Evolutionary conservation across 345 rosid genomes (phyloP).

Genomic region (Hibiscus mutabilis): DNA sequence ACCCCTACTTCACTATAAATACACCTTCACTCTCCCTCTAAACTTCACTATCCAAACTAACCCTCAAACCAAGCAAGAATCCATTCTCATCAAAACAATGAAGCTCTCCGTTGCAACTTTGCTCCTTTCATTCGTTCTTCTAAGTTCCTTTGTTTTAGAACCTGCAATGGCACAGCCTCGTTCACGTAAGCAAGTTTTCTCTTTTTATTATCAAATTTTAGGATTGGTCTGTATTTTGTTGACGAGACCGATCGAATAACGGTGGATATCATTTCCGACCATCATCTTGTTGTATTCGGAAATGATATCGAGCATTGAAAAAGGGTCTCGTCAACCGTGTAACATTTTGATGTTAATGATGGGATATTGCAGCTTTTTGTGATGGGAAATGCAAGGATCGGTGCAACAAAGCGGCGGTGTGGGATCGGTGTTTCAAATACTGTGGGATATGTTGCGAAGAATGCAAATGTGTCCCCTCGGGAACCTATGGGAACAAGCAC

Average conservation of each 20-base stretch:
- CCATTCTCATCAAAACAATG: conserved; percentile 18
- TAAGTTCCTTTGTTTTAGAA: conserved; percentile 37
- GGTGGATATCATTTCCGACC: too few relatives aligned
- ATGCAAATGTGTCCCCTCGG: conserved; percentile 76
- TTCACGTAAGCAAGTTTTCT: conserved; percentile 5
- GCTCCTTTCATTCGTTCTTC: conserved; percentile 38
- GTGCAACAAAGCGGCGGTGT: conserved; percentile 28
- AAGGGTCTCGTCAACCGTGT: not conserved
- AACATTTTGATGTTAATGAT: not conserved
- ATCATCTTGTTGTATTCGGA: too few relatives aligned
- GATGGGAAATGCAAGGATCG: conserved; percentile 30
- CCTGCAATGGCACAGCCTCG: conserved; percentile 23
- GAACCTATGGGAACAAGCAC: conserved; percentile 59
- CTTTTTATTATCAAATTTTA: too few relatives aligned
- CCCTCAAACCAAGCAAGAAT: not conserved
- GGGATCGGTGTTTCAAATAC: conserved; percentile 60
- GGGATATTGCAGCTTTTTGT: conserved; percentile 19
- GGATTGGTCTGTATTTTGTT: too few relatives aligned
- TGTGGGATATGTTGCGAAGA: conserved; percentile 61
- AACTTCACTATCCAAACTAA: not conserved
- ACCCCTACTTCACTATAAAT: not conserved
- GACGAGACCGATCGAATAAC: too few relatives aligned
- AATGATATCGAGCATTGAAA: too few relatives aligned
- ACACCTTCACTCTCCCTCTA: not conserved
- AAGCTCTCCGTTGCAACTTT: conserved; percentile 33